Conservation (phyloP, 257 asterid species). For the Ophiorrhiza pumila region DNA sequence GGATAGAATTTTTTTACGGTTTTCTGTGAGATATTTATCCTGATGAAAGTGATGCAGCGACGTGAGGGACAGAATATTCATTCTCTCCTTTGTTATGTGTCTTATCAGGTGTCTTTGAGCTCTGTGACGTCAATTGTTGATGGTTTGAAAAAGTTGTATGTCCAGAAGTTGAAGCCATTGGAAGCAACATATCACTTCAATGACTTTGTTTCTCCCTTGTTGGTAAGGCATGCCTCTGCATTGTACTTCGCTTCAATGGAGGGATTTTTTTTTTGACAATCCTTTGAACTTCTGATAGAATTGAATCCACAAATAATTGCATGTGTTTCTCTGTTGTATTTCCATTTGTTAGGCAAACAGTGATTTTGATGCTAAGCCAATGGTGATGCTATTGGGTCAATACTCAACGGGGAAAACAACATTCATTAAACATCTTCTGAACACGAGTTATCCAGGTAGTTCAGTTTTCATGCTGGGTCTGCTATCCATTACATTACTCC, state of each 20-base stretch:
- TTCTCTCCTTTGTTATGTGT: conserved; percentile 15
- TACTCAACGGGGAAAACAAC: conserved; percentile 98
- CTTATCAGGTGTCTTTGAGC: conserved; percentile 56
- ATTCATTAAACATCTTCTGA: conserved; percentile 90
- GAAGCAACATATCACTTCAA: conserved; percentile 75
- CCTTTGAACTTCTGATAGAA: not conserved
- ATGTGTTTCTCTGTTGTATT: not conserved
- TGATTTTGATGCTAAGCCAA: conserved; percentile 97
- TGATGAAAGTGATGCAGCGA: not conserved
- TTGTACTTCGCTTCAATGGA: conserved; percentile 2
- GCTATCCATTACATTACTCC: conserved; percentile 2
- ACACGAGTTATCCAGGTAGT: conserved; percentile 78
- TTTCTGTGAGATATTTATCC: not conserved
- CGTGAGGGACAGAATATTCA: not conserved
- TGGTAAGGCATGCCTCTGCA: conserved; percentile 47
- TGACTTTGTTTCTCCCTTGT: conserved; percentile 84
- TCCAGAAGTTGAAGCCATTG: conserved; percentile 84
- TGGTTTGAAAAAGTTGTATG: conserved; percentile 88
- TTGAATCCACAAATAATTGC: not conserved
- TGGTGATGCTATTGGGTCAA: conserved; percentile 99
- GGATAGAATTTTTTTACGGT: not conserved
- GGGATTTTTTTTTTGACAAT: not conserved
- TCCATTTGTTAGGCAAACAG: conserved; percentile 44
- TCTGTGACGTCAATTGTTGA: conserved; percentile 87
- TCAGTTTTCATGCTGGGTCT: conserved; percentile 10